These are phyloP conservation scores for Haplographium delicatum DNA, from an alignment of 495 filamentous ascomycete species.

Conservation along the genomic window DNA sequence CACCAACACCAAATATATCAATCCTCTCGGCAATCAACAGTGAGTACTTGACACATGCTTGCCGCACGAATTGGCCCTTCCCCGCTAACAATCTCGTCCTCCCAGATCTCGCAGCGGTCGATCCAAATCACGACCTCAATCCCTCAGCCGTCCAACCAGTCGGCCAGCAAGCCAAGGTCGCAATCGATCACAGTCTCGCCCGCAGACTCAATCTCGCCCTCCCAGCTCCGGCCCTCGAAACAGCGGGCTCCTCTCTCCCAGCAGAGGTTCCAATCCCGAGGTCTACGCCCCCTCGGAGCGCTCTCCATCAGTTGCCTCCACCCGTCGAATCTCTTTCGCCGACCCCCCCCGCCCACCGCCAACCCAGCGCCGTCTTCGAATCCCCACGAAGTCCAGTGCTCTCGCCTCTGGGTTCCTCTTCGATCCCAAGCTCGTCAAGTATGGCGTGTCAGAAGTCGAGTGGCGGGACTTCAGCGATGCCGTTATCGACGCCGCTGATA, in stretches of 20 bases:
- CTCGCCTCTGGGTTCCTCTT: slow-evolving; percentile 15
- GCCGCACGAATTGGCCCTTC: not conserved
- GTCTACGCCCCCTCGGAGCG: not conserved
- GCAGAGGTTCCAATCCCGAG: not conserved
- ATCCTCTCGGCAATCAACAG: slow-evolving; percentile 3
- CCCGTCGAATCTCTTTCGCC: slow-evolving; percentile 17
- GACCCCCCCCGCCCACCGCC: slow-evolving; percentile 4
- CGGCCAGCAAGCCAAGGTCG: not conserved
- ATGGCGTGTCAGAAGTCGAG: slow-evolving; percentile 3
- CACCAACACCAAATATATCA: slow-evolving; percentile 12
- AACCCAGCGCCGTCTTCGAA: slow-evolving; percentile 3
- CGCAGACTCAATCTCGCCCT: too few relatives aligned
- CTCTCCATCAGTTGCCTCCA: slow-evolving; percentile 13
- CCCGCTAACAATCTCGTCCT: not conserved
- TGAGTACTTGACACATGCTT: not conserved
- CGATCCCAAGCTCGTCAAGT: slow-evolving; percentile 15
- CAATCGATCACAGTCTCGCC: too few relatives aligned
- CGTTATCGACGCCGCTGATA: slow-evolving; percentile 6
- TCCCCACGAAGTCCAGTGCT: slow-evolving; percentile 4
- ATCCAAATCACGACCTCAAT: not conserved
- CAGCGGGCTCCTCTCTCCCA: slow-evolving; percentile 1
- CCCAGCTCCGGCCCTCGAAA: not conserved
- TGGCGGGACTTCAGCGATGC: slow-evolving; percentile 14
- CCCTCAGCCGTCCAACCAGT: not conserved
- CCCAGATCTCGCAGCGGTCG: slow-evolving; percentile 1